Conservation (phyloP, 75 land plant species). For the Sequoiadendron giganteum region DNA sequence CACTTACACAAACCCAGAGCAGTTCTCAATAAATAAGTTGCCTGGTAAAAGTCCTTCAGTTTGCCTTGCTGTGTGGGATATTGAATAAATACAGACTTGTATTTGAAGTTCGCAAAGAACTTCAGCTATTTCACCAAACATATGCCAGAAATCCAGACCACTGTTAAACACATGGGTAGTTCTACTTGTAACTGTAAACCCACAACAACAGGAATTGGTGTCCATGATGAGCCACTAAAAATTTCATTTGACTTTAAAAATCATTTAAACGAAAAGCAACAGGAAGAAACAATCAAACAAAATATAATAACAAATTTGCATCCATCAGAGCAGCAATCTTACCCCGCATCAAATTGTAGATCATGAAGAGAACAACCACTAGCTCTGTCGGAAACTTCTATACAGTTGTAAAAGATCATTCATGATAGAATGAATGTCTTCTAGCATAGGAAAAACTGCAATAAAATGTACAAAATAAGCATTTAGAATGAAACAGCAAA, state of each 20-base stretch:
- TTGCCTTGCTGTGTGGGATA: background rate
- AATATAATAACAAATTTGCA: background rate
- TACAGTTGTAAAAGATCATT: constrained; percentile 5
- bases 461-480: background rate
- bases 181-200: background rate
- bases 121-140: background rate
- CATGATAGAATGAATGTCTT: constrained; percentile 6
- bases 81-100: background rate
- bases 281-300: background rate
- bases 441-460: constrained; percentile 9
- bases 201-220: background rate
- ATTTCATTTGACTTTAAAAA: background rate
- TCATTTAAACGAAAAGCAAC: background rate
- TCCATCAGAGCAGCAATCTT: background rate
- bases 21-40: background rate
- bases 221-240: background rate
- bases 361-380: background rate
- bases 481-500: background rate
- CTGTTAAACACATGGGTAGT: background rate
- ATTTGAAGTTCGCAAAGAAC: background rate
- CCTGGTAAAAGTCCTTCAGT: background rate
- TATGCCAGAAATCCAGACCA: background rate
- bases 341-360: background rate
- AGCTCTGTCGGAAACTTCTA: constrained; percentile 7
- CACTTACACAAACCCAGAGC: background rate